phyloP scores from a whole-genome alignment of 2,329 filamentous ascomycete genomes.

The Fusarium metavorans region DNA sequence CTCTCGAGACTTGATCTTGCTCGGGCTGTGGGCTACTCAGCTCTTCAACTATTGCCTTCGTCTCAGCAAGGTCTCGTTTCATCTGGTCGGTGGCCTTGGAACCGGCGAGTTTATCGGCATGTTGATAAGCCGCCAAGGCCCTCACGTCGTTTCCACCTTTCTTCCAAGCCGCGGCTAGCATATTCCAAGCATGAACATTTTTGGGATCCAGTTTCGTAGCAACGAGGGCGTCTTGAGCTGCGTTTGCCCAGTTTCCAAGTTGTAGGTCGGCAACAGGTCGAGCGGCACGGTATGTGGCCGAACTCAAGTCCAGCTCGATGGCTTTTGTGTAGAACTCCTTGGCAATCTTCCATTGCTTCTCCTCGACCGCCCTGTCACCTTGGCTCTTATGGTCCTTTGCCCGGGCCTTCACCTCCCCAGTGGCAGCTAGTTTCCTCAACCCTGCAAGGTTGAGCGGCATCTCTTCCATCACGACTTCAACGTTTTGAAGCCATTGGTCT shows the following conservation, averaged over 20 bases:
- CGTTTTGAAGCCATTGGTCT: constrained; percentile 3
- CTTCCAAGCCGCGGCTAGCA: not conserved
- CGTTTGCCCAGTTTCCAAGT: not conserved
- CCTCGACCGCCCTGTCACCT: not conserved
- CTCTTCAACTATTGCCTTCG: not conserved
- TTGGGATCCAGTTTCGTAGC: constrained; percentile 3
- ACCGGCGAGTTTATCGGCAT: not conserved
- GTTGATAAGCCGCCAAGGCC: not conserved
- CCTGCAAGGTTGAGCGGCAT: not conserved
- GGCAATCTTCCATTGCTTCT: constrained; percentile 2
- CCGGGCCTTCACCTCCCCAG: not conserved
- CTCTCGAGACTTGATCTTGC: not conserved
- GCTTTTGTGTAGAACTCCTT: constrained; percentile 5
- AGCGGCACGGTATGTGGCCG: not conserved
- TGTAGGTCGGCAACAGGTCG: not conserved
- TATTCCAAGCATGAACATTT: not conserved
- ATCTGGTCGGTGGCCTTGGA: not conserved
- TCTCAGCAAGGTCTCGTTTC: not conserved
- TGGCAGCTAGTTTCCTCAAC: not conserved
- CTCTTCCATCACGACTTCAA: constrained; percentile 5
- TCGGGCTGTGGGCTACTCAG: not conserved
- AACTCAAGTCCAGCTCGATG: constrained; percentile 4
- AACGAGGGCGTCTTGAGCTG: constrained; percentile 1
- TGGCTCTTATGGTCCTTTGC: not conserved
- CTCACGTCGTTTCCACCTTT: not conserved